Base-by-base conservation (phyloP, 495 filamentous ascomycete species). In the Niebla homalea region DNA sequence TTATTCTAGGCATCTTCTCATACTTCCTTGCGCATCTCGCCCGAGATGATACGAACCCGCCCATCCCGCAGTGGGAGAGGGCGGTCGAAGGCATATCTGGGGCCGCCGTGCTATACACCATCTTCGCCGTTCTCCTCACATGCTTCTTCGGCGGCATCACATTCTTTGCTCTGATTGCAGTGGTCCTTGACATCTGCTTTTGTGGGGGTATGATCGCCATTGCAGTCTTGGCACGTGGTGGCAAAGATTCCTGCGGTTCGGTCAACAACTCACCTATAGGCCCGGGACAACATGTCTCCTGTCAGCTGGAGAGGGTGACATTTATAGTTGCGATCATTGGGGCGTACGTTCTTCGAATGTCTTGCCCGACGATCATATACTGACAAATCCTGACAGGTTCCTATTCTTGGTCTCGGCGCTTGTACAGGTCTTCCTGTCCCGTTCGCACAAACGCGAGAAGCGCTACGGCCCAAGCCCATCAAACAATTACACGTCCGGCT, bases 81-180 rank as follows among this genome's bases (percentile, higher is more conserved):
- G 89, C 88, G 36, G 85, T 93, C 23, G 83, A 85, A 52, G 89
- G 89, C 62, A 81, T 95, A 35, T 73, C 85, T 1, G 89, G 86
- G 44, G 74, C 74, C 6, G 84, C 78, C 3, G 72, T 79, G 1
- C 64, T 89, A 6, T 95, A 94, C 64, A 76, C 79, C 8, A 63
- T 84, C 47, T 67, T 87, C 36, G 83, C 83, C 23, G 64, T 81
- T 16, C 52, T 92, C 43, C 69, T 89, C 23, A 83, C 87, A 36
- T 88, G 81, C 74, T 89, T 83, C 62, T 65, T 89, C 22, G 84
- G 84, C 49, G 87, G 87, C 10, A 71, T 84, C 40, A 76, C 79
- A 35, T 79, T 86, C 64, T 85, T 86, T 57, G 79, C 83, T 37
- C 63, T 69, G 55, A 90, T 94, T 74, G 83, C 93, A 51, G 68